These are phyloP conservation scores for Diaporthe capsici DNA, from an alignment of 2,329 filamentous ascomycete species.

Conservation along the genomic window DNA sequence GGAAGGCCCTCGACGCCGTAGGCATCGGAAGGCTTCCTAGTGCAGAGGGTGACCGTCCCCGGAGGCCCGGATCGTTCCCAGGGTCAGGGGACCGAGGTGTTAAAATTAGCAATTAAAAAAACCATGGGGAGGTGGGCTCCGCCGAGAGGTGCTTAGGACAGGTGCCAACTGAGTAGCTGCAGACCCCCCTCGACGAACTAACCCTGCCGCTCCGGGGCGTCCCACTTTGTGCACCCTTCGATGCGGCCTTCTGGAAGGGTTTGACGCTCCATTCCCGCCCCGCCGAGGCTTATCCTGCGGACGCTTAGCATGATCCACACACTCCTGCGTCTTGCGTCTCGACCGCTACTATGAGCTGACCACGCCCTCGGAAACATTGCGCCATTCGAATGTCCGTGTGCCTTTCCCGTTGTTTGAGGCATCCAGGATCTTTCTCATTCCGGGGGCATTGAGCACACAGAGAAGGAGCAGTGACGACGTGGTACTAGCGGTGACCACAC, in stretches of 20 bases:
- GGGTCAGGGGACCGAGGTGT: slow-evolving; percentile 31
- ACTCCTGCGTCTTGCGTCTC: slow-evolving; percentile 41
- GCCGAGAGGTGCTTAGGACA: slow-evolving; percentile 10
- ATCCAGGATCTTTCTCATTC: slow-evolving; percentile 10
- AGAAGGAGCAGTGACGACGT: slow-evolving; percentile 24
- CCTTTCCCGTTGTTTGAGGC: slow-evolving; percentile 5
- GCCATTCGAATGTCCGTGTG: slow-evolving; percentile 31
- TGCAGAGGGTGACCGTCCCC: slow-evolving; percentile 31
- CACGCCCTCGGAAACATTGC: slow-evolving; percentile 30
- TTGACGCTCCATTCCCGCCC: slow-evolving; percentile 36
- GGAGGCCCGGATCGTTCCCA: slow-evolving; percentile 30
- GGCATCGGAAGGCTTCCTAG: slow-evolving; percentile 23
- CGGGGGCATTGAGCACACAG: slow-evolving; percentile 5
- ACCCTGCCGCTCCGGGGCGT: neutral
- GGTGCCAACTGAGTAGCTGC: neutral
- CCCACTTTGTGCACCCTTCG: slow-evolving; percentile 34
- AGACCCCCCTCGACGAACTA: slow-evolving; percentile 32
- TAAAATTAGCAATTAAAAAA: slow-evolving; percentile 41
- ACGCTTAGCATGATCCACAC: slow-evolving; percentile 37
- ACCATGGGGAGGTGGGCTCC: slow-evolving; percentile 9
- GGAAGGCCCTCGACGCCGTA: slow-evolving; percentile 24
- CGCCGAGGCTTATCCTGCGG: slow-evolving; percentile 31
- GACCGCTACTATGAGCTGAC: slow-evolving; percentile 37
- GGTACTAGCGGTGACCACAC: slow-evolving; percentile 26
- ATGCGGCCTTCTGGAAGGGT: slow-evolving; percentile 40